Conservation (phyloP, 257 asterid genomes). For the Knoxia roxburghii region DNA sequence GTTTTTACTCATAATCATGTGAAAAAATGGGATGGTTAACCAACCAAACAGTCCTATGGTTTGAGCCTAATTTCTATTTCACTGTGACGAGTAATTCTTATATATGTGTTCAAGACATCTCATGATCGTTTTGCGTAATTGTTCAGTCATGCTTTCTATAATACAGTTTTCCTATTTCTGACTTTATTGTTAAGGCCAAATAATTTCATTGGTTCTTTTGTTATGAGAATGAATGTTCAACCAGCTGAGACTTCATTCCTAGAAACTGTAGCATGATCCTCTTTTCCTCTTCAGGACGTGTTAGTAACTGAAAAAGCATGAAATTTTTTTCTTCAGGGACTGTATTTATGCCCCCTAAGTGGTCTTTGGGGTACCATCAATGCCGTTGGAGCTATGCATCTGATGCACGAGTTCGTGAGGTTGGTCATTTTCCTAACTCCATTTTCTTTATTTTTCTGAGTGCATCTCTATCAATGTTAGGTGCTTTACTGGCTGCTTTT, state of each 20-base stretch:
- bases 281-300: not conserved
- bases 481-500: not conserved
- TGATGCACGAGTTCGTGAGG: constrained; percentile 88
- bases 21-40: not conserved
- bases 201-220: not conserved
- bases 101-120: not conserved
- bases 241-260: constrained; percentile 1
- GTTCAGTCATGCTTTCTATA: not conserved
- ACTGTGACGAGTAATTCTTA: not conserved
- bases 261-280: not conserved
- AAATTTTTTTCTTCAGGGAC: constrained; percentile 53
- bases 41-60: not conserved
- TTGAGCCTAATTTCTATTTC: not conserved
- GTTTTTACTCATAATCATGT: not conserved
- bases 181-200: not conserved
- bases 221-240: not conserved
- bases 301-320: not conserved
- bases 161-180: not conserved
- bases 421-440: constrained; percentile 21
- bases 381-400: constrained; percentile 95
- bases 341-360: constrained; percentile 92
- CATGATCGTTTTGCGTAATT: not conserved
- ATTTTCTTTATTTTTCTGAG: not conserved
- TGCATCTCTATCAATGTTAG: not conserved
- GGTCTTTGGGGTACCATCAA: constrained; percentile 98